Evolutionary conservation across 1,284 basidiomycete genomes (phyloP).

Genomic region (Marasmius sp.): DNA sequence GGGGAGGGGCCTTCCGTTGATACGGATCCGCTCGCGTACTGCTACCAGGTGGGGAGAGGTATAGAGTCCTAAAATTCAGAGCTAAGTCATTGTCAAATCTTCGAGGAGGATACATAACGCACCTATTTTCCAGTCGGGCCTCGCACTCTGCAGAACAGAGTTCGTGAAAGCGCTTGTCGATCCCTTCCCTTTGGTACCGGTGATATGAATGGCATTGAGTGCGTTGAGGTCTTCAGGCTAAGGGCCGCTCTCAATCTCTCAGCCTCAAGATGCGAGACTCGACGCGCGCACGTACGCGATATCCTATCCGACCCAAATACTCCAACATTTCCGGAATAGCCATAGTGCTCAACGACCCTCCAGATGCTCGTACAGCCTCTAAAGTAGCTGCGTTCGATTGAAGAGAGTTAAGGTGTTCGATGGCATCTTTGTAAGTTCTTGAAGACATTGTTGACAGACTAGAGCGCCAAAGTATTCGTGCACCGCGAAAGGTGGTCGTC

Average conservation of each 20-base stretch:
- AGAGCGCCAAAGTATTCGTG: conserved; percentile 1
- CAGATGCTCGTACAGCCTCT: conserved; percentile 80
- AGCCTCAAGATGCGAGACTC: conserved; percentile 9
- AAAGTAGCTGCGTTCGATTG: conserved; percentile 94
- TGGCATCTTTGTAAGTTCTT: conserved; percentile 76
- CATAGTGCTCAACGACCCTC: conserved; percentile 66
- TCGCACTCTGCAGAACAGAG: conserved; percentile 65
- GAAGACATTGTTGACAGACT: conserved; percentile 43
- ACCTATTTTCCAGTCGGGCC: conserved; percentile 76
- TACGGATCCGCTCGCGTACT: conserved; percentile 93
- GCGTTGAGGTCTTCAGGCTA: conserved; percentile 83
- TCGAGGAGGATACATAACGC: conserved; percentile 14
- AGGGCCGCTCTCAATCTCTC: not conserved
- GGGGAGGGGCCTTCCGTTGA: conserved; percentile 88
- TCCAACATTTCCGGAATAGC: conserved; percentile 91
- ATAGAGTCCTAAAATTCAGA: conserved; percentile 69
- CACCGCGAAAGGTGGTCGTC: too few species aligned
- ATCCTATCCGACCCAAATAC: conserved; percentile 87
- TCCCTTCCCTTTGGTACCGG: conserved; percentile 98
- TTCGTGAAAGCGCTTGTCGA: conserved; percentile 94
- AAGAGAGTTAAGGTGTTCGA: conserved; percentile 86
- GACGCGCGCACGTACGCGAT: conserved; percentile 58
- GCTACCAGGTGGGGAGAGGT: conserved; percentile 97
- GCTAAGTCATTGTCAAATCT: not conserved
- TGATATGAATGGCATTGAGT: conserved; percentile 94